phyloP scores from a whole-genome alignment of 768 basidiomycete genomes.

The Gloeophyllum trabeum region DNA sequence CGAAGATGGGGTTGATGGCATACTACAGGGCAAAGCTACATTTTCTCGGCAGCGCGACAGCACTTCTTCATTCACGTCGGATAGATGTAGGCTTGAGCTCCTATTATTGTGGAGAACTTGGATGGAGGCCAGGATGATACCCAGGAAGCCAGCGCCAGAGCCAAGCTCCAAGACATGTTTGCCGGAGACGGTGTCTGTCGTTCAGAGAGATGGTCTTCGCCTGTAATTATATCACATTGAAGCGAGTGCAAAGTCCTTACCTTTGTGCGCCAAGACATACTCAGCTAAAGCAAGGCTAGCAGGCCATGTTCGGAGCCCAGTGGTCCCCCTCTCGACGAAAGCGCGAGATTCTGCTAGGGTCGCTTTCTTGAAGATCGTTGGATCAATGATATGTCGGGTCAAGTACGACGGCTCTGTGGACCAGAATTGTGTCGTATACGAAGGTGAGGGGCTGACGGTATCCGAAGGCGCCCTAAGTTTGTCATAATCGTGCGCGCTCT shows the following conservation, averaged over 20 bases:
- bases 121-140: slow-evolving; percentile 45
- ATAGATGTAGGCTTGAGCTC: slow-evolving; percentile 30
- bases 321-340: slow-evolving; percentile 66
- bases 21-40: slow-evolving; percentile 58
- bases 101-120: slow-evolving; percentile 26
- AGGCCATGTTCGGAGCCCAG: slow-evolving; percentile 71
- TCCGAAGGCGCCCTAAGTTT: slow-evolving; percentile 2
- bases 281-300: slow-evolving; percentile 59
- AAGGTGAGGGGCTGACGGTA: slow-evolving; percentile 32
- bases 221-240: no score
- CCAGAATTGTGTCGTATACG: slow-evolving; percentile 66
- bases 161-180: slow-evolving; percentile 62
- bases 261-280: slow-evolving; percentile 44
- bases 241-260: slow-evolving; percentile 23
- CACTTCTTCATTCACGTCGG: slow-evolving; percentile 56
- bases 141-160: slow-evolving; percentile 68
- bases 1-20: no score
- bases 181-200: slow-evolving; percentile 27
- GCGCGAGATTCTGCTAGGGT: slow-evolving; percentile 69
- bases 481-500: no score
- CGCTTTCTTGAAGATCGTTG: slow-evolving; percentile 23
- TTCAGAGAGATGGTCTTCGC: neutral
- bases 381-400: neutral
- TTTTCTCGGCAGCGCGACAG: slow-evolving; percentile 52
- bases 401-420: slow-evolving; percentile 11